Evolutionary conservation across 2,329 filamentous ascomycete species (phyloP), one percentile per base, ranked within the genome.

Genomic region (Aspergillus ochraceus): DNA sequence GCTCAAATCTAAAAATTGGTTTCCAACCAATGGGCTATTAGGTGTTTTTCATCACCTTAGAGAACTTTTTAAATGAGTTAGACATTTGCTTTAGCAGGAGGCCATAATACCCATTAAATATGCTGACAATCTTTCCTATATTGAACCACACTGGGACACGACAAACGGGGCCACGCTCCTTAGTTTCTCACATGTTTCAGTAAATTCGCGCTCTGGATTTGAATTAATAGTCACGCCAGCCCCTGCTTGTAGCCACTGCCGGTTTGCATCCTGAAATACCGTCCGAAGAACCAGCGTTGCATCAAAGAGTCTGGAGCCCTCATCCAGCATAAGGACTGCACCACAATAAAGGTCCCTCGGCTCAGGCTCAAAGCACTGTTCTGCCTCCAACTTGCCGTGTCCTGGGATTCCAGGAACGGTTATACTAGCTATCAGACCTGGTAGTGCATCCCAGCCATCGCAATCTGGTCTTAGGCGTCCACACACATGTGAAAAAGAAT

Each of bases 191-290:
- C 59, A 32, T 1, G 59, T 65, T 39, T 64, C 63, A 3, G 10
- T 57, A 26, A 64, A 29, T 20, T 65, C 63, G 0, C 63, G 55
- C 39, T 59, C 17, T 2, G 61, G 57, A 2, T 47, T 60, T 2
- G 63, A 65, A 10, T 65, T 39, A 2, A 50, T 26, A 20, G 60
- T 63, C 6, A 65, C 49, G 1, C 63, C 63, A 30, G 63, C 63
- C 0, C 63, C 63, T 12, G 61, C 63, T 51, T 65, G 63, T 2
- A 65, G 46, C 63, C 63, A 65, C 29, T 57, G 59, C 6, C 52
- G 57, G 46, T 30, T 30, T 1, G 6, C 2, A 56, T 62, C 57
- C 52, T 65, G 61, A 26, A 64, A 65, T 4, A 64, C 61, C 10
- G 52, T 65, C 9, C 63, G 57, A 20, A 65, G 57, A 5, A 65